phyloP scores from a whole-genome alignment of 2,329 filamentous ascomycete species.

The Hymenoscyphus fructigenus region DNA sequence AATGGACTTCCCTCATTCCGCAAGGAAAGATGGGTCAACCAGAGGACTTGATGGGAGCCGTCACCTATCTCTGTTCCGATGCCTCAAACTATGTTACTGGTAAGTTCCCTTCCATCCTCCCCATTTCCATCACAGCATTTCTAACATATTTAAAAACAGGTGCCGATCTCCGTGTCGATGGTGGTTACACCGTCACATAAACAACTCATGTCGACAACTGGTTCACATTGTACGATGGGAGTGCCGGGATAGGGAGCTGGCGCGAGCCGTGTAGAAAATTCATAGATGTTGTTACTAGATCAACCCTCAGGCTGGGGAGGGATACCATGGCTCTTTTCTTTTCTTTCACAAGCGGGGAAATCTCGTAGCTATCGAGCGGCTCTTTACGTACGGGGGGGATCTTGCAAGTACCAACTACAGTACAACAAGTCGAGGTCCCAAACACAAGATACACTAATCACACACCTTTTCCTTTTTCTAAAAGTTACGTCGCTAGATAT shows the following conservation, averaged over 20 bases:
- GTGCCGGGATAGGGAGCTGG: not conserved
- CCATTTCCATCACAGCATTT: not conserved
- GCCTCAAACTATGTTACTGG: slow-evolving; percentile 62
- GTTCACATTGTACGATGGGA: not conserved
- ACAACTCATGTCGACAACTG: not conserved
- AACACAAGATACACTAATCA: too few relatives aligned
- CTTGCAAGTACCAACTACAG: too few relatives aligned
- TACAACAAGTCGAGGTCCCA: too few relatives aligned
- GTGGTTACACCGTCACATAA: slow-evolving; percentile 83
- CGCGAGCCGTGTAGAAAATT: not conserved
- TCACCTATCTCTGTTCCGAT: slow-evolving; percentile 64
- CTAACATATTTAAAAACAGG: slow-evolving; percentile 5
- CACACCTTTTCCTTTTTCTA: too few relatives aligned
- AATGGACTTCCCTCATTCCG: slow-evolving; percentile 91
- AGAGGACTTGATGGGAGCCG: slow-evolving; percentile 89
- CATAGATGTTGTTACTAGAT: slow-evolving; percentile 7
- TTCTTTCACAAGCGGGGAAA: too few relatives aligned
- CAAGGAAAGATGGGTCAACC: slow-evolving; percentile 91
- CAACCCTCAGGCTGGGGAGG: not conserved
- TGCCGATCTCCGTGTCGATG: slow-evolving; percentile 61
- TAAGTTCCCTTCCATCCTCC: slow-evolving; percentile 43
- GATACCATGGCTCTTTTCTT: too few relatives aligned
- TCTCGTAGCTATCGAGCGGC: too few relatives aligned
- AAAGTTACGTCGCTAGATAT: too few relatives aligned
- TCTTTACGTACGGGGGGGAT: too few relatives aligned